A percentile compares a stretch with the other conserved stretches of the same genome.
phyloP scores from a whole-genome alignment of 225 moss, liverwort and hornwort genomes.

The Thuidium tamariscinum region DNA sequence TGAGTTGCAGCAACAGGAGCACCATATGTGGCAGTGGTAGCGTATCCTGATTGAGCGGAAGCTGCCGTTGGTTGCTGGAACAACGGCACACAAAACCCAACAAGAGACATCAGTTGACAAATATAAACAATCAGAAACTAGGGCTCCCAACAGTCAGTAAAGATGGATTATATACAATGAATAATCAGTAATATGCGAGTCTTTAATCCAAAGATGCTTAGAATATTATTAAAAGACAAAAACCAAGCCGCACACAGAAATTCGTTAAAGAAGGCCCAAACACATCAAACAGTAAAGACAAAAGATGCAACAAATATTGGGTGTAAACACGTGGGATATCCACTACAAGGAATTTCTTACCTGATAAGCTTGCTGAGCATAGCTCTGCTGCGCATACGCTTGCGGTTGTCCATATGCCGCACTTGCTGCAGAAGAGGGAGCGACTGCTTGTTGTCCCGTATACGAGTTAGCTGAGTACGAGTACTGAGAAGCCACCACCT shows the following conservation, averaged over 20 bases:
- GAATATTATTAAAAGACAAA: not conserved
- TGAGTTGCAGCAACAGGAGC: conserved; percentile 54
- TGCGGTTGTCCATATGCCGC: conserved; percentile 84
- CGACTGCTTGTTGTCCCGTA: conserved; percentile 79
- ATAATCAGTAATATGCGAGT: not conserved
- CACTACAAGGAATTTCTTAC: conserved; percentile 14
- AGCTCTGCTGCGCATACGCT: conserved; percentile 67
- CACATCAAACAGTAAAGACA: not conserved
- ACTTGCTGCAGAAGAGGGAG: conserved; percentile 84
- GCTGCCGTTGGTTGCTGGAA: conserved; percentile 57
- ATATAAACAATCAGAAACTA: not conserved
- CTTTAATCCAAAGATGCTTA: not conserved
- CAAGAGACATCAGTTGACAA: not conserved
- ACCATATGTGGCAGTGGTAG: conserved; percentile 62
- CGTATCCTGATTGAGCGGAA: conserved; percentile 60
- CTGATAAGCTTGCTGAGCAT: conserved; percentile 74
- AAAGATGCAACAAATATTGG: not conserved
- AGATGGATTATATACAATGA: not conserved
- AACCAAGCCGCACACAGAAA: not conserved
- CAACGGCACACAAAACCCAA: not conserved
- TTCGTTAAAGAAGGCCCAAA: not conserved
- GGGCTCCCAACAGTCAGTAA: not conserved
- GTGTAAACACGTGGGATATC: not conserved
- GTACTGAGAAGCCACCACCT: conserved; percentile 75
- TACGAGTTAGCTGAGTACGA: conserved; percentile 85